Evolutionary conservation across 805 yeast genomes (phyloP).

Genomic region (Cyberlindnera maclurae): DNA sequence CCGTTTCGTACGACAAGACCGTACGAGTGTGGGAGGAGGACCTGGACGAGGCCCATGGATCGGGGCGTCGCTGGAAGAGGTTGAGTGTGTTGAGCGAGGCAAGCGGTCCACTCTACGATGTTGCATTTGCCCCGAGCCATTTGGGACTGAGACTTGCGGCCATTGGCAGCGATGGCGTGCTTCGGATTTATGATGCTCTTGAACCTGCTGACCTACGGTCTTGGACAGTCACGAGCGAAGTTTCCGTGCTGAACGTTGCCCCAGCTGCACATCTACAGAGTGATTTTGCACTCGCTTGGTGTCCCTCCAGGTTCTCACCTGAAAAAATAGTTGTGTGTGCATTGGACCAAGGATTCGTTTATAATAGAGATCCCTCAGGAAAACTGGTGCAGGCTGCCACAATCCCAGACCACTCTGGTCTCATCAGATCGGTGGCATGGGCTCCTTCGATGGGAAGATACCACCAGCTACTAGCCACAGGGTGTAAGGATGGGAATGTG

Average conservation of each 20-base stretch:
- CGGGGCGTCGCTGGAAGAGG: slow-evolving; percentile 80
- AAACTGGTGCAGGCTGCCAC: slow-evolving; percentile 52
- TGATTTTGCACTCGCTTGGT: slow-evolving; percentile 84
- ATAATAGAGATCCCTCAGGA: slow-evolving; percentile 44
- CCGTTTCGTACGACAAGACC: slow-evolving; percentile 86
- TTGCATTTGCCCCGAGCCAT: slow-evolving; percentile 84
- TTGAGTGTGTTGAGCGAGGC: slow-evolving; percentile 77
- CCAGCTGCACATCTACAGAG: slow-evolving; percentile 80
- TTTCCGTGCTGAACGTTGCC: slow-evolving; percentile 56
- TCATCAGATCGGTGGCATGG: slow-evolving; percentile 88
- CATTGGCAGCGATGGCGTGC: slow-evolving; percentile 82
- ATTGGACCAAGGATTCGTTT: slow-evolving; percentile 81
- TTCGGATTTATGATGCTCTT: slow-evolving; percentile 78
- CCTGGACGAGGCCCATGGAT: slow-evolving; percentile 63
- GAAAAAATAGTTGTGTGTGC: slow-evolving; percentile 84
- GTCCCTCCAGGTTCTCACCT: slow-evolving; percentile 73
- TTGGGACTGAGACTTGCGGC: slow-evolving; percentile 77
- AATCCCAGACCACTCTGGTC: slow-evolving; percentile 78
- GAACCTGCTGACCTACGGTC: slow-evolving; percentile 83
- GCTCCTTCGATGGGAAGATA: slow-evolving; percentile 94
- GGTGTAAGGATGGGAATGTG: slow-evolving; percentile 90
- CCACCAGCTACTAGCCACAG: slow-evolving; percentile 86
- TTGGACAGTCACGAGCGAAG: slow-evolving; percentile 75
- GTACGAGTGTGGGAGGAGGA: slow-evolving; percentile 89
- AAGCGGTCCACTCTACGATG: slow-evolving; percentile 82